Evolutionary conservation across 139 green algal genomes (phyloP), one percentile per base, ranked within the genome.

Genomic region (Chlamydomonas sp.): DNA sequence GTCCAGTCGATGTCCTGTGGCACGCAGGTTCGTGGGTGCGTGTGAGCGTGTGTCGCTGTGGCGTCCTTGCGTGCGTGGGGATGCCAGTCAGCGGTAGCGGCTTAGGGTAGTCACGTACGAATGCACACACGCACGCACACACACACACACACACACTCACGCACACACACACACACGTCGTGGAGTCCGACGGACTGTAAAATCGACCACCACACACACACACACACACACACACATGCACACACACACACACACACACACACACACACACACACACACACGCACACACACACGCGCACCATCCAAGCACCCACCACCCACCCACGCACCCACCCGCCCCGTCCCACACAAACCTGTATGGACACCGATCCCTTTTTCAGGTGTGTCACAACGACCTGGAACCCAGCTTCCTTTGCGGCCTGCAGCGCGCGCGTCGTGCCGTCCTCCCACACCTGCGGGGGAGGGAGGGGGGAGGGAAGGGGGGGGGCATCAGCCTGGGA

Each of bases 1-100:
- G 77, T 87, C 79, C 83, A 94, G 72, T 94, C 87, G 10, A 96
- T 67, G 10, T 90, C 77, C 67, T 83, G 71, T 26, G 20, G 54
- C 8, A 64, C 8, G 6, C 30, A 10, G 10, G 34, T n/a, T n/a
- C n/a, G n/a, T n/a, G n/a, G n/a, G n/a, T n/a, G n/a, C n/a, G n/a
- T n/a, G n/a, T n/a, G n/a, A n/a, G n/a, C n/a, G n/a, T n/a, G n/a
- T n/a, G n/a, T n/a, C n/a, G n/a, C n/a, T n/a, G n/a, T n/a, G n/a
- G n/a, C n/a, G n/a, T n/a, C n/a, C n/a, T n/a, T n/a, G n/a, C n/a
- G n/a, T n/a, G n/a, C n/a, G n/a, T n/a, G n/a, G 22, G 54, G 24
- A 64, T 36, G 20, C 8, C 54, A 64, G 16, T 30, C 34, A 36
- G 54, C 30, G 30, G 54, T 33, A 22, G 10, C 16, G 26, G 24